phyloP scores from a whole-genome alignment of 495 filamentous ascomycete species.

The Cercophora newfieldiana region DNA sequence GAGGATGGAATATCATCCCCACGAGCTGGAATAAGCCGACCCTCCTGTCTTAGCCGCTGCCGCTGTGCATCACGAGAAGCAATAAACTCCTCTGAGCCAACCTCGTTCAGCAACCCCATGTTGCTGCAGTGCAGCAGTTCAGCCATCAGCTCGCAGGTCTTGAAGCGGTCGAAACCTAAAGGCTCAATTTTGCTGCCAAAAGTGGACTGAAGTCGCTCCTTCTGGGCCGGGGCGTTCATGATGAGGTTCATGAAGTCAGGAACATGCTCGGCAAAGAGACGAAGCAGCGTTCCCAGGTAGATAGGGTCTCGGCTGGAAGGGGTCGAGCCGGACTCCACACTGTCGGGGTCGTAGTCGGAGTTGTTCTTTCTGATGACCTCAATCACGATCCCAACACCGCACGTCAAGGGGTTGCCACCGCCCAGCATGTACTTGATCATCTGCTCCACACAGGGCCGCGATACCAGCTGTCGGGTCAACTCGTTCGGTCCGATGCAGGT shows the following conservation, averaged over 20 bases:
- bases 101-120: conserved; percentile 94
- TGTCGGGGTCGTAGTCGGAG: conserved; percentile 96
- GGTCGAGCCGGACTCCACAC: conserved; percentile 70
- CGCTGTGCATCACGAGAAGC: conserved; percentile 78
- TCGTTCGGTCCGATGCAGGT: conserved; percentile 98
- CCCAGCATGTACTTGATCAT: conserved; percentile 89
- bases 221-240: conserved; percentile 60
- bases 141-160: conserved; percentile 98
- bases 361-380: conserved; percentile 99
- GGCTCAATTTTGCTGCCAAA: conserved; percentile 93
- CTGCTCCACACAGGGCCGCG: conserved; percentile 73
- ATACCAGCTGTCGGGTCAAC: conserved; percentile 94
- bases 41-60: conserved; percentile 72
- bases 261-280: conserved; percentile 87
- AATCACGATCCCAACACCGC: conserved; percentile 95
- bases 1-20: conserved; percentile 40
- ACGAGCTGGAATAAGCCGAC: conserved; percentile 46
- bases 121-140: conserved; percentile 98
- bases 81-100: conserved; percentile 86
- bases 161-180: conserved; percentile 95
- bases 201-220: conserved; percentile 55
- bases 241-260: conserved; percentile 94
- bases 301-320: conserved; percentile 91
- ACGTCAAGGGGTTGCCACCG: conserved; percentile 91
- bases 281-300: conserved; percentile 89